phyloP scores from a whole-genome alignment of 176 grass and related monocot genomes.

The Phragmites australis region DNA sequence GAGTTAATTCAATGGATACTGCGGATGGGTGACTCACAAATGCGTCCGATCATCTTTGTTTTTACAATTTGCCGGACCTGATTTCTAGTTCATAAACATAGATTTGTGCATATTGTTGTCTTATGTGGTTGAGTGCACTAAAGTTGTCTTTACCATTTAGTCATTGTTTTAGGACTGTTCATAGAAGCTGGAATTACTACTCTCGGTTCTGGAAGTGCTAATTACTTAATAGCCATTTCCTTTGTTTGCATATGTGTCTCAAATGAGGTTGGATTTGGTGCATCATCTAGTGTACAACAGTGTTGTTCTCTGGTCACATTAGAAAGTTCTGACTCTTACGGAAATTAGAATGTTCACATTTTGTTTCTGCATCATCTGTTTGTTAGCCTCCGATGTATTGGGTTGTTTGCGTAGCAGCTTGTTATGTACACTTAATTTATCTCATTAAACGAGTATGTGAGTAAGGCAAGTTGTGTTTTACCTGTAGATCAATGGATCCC shows the following conservation, averaged over 20 bases:
- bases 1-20: background rate
- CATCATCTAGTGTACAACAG: background rate
- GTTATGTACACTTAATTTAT: background rate
- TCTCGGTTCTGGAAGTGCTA: background rate
- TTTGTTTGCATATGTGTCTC: background rate
- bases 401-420: background rate
- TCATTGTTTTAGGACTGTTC: background rate
- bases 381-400: background rate
- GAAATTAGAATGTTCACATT: background rate
- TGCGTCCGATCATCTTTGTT: background rate
- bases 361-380: background rate
- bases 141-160: background rate
- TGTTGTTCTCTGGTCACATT: background rate
- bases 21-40: background rate
- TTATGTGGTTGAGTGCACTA: background rate
- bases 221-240: background rate
- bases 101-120: background rate
- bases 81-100: background rate
- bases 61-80: background rate
- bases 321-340: background rate
- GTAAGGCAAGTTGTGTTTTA: background rate
- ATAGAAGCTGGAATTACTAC: background rate
- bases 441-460: background rate
- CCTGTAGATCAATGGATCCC: constrained; percentile 47
- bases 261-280: background rate